These are phyloP conservation scores for Dorcoceras hygrometricum DNA, from an alignment of 257 asterid genomes.

Conservation along the genomic window DNA sequence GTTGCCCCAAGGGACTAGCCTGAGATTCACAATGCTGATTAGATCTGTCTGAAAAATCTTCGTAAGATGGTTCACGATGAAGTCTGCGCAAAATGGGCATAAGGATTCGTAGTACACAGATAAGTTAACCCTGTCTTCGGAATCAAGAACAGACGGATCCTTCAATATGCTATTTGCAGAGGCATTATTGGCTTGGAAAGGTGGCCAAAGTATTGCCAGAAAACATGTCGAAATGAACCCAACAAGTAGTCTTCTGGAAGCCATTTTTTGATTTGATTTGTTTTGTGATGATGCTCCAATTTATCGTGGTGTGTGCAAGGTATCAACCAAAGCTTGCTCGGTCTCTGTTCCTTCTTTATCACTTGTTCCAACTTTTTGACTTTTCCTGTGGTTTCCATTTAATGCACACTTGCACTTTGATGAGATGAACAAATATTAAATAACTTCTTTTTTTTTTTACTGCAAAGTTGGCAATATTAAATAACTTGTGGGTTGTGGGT, in stretches of 20 bases:
- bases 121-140: slow-evolving; percentile 34
- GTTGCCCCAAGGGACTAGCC: slow-evolving; percentile 95
- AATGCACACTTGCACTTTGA: no score
- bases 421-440: no score
- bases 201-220: slow-evolving; percentile 23
- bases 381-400: slow-evolving; percentile 28
- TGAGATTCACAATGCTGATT: slow-evolving; percentile 58
- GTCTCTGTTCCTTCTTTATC: slow-evolving; percentile 26
- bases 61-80: slow-evolving; percentile 66
- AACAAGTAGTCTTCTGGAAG: slow-evolving; percentile 21
- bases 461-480: no score
- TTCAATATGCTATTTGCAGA: slow-evolving; percentile 9
- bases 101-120: slow-evolving; percentile 75
- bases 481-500: no score
- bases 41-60: slow-evolving; percentile 73
- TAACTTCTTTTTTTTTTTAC: no score
- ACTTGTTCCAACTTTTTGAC: slow-evolving; percentile 26
- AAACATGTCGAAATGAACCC: slow-evolving; percentile 18
- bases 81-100: slow-evolving; percentile 86
- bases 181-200: slow-evolving; percentile 24
- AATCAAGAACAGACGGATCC: slow-evolving; percentile 7
- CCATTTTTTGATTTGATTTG: slow-evolving; percentile 28
- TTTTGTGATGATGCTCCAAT: not conserved
- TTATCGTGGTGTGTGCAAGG: slow-evolving; percentile 26
- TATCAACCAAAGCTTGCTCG: slow-evolving; percentile 27